Base-by-base conservation (phyloP, 2,329 filamentous ascomycete genomes). In the Lachnellula hyalina region DNA sequence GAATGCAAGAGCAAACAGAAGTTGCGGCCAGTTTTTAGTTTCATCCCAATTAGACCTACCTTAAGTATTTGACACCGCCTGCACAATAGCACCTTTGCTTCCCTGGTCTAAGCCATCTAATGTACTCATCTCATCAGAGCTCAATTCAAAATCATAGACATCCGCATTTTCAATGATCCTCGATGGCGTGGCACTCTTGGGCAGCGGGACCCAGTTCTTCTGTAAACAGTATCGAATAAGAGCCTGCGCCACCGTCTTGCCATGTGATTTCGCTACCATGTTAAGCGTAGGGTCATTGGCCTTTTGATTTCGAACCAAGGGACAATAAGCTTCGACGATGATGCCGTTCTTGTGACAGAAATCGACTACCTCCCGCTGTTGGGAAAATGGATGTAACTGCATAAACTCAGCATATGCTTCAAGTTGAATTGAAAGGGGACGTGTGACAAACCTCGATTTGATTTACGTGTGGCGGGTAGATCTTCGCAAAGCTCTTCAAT, bases 401-500 rank as follows among this genome's bases (percentile, higher is more conserved):
- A 89, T 32, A 90, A 41, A 95, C 6, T 46, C 2, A 46, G 19
- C 21, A 15, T 11, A 8, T 28, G 4, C 23, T 46, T 5, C 4
- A n/a, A n/a, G n/a, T n/a, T n/a, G n/a, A 14, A 46, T 12, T 8
- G 15, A 15, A 21, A 21, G 25, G n/a, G 15, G n/a, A 25, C 86
- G 55, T 84, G 86, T 65, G 94, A 78, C 49, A 87, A 75, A 47
- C 89, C 89, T 54, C 83, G 82, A 63, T 83, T 69, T 90, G 87
- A 66, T 89, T 89, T 6, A 87, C 83, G 46, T 82, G 79, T n/a
- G 86, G 87, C 48, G 86, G 86, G 79, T 80, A 88, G 2, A 81
- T 72, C 47, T 77, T 79, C n/a, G 84, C 85, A 68, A 82, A 85
- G 28, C 70, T 68, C 68, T 82, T 85, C 74, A 90, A 76, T 69